Evolutionary conservation across 345 rosid species (phyloP), one percentile per base, ranked within the genome.

Genomic region (Camelina laxa): DNA sequence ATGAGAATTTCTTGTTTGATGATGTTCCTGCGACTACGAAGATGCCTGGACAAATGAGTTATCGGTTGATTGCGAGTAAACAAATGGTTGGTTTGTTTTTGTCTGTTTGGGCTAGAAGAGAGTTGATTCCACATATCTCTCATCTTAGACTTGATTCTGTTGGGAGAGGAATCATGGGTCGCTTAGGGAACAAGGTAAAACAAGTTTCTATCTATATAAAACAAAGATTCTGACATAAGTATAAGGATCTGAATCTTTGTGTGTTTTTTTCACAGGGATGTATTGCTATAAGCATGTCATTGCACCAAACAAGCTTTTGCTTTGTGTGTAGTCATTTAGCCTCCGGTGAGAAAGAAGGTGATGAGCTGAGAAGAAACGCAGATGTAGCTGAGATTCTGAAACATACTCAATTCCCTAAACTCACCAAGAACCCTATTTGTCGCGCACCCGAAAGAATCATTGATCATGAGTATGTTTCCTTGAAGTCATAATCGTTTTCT

Each of bases 21-120:
- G 80, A 81, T 70, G 66, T 61, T 8, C 83, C 82, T 9, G 51
- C 79, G 14, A 67, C 85, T 2, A 51, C 82, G 2, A 66, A 33
- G 56, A 41, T 78, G 41, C 70, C 76, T 2, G 60, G 79, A 24
- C 68, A 74, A 30, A 66, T 82, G 89, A 67, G 75, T 65, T 96
- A 89, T 63, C 61, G 85, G n/a, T 84, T 96, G 36, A 78, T 96
- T 21, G 82, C 90, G 2, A 87, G 94, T 79, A 96, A 92, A 88
- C 96, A 96, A 77, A 91, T 96, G 99, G 99, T 96, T 5, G 98
- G 97, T n/a, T 75, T 95, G 56, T 95, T 95, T 79, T 84, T 95
- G 3, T 85, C 98, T 0, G 83, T 95, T 16, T 92, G 99, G 99
- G 97, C 84, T 33, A 76, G 91, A 65, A 88, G 66, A 35, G 96